Percentiles rank a stretch among this genome's conserved stretches.
phyloP scores from a whole-genome alignment of 257 asterid genomes.

The Dorcoceras hygrometricum region DNA sequence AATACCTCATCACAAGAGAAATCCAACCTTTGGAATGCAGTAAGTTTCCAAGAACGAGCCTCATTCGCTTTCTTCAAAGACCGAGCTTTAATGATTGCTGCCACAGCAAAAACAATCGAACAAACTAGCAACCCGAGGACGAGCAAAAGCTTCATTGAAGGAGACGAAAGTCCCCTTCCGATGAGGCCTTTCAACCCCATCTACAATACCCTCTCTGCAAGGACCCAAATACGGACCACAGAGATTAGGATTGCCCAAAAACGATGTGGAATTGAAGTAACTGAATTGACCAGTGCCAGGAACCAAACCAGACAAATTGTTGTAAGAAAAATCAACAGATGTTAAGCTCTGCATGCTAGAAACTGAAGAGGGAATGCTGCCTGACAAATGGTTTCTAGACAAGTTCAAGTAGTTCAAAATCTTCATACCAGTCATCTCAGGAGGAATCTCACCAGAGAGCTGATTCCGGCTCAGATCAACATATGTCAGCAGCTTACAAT shows the following conservation, averaged over 20 bases:
- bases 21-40: slow-evolving; percentile 89
- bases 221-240: slow-evolving; percentile 91
- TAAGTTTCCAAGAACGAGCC: slow-evolving; percentile 91
- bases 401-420: slow-evolving; percentile 81
- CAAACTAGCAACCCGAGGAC: slow-evolving; percentile 80
- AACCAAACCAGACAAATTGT: slow-evolving; percentile 85
- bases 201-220: slow-evolving; percentile 64
- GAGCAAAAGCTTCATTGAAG: slow-evolving; percentile 81
- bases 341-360: slow-evolving; percentile 90
- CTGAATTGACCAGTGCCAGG: slow-evolving; percentile 92
- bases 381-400: slow-evolving; percentile 70
- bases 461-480: slow-evolving; percentile 89
- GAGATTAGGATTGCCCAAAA: slow-evolving; percentile 78
- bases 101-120: slow-evolving; percentile 85
- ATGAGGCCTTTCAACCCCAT: slow-evolving; percentile 51
- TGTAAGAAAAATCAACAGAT: slow-evolving; percentile 89
- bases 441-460: slow-evolving; percentile 78
- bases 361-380: slow-evolving; percentile 72
- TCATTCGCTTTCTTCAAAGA: slow-evolving; percentile 73
- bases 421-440: slow-evolving; percentile 77
- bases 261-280: slow-evolving; percentile 80
- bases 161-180: slow-evolving; percentile 56
- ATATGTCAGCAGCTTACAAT: slow-evolving; percentile 70
- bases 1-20: slow-evolving; percentile 83
- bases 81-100: slow-evolving; percentile 80